Percentiles rank a stretch among this genome's conserved stretches.
Conservation (phyloP, 148 eudicot genomes). For the Rhododendron mucronatum region DNA sequence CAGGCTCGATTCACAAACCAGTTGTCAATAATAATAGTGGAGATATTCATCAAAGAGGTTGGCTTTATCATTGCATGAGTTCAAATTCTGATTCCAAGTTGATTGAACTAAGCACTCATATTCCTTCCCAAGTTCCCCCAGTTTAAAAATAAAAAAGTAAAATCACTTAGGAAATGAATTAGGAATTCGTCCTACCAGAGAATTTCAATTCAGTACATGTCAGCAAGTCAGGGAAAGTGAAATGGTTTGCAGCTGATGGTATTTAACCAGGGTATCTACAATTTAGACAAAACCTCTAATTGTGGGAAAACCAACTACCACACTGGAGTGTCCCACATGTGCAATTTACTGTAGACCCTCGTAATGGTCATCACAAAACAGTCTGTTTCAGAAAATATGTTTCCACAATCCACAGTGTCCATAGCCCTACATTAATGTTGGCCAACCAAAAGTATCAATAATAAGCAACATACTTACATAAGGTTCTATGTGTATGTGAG, state of each 20-base stretch:
- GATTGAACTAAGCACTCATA: background rate
- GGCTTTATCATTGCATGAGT: background rate
- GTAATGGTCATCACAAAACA: background rate
- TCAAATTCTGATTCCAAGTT: background rate
- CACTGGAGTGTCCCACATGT: background rate
- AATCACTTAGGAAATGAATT: background rate
- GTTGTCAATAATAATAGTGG: too few relatives aligned
- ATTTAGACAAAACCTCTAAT: background rate
- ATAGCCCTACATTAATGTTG: background rate
- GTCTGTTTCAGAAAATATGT: background rate
- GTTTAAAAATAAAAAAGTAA: background rate
- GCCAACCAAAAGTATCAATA: background rate
- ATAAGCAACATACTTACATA: constrained; percentile 24
- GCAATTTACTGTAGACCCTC: background rate
- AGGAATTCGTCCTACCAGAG: background rate
- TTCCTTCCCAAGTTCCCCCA: background rate
- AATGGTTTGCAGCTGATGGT: background rate
- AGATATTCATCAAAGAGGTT: background rate
- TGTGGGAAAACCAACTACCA: background rate
- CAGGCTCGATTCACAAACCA: background rate
- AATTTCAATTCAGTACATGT: background rate
- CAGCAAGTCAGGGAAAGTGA: background rate
- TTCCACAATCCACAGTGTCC: background rate
- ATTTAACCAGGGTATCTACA: background rate
- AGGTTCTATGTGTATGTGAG: too few relatives aligned